phyloP scores from a whole-genome alignment of 768 basidiomycete genomes.

The Pleurotus tuoliensis region DNA sequence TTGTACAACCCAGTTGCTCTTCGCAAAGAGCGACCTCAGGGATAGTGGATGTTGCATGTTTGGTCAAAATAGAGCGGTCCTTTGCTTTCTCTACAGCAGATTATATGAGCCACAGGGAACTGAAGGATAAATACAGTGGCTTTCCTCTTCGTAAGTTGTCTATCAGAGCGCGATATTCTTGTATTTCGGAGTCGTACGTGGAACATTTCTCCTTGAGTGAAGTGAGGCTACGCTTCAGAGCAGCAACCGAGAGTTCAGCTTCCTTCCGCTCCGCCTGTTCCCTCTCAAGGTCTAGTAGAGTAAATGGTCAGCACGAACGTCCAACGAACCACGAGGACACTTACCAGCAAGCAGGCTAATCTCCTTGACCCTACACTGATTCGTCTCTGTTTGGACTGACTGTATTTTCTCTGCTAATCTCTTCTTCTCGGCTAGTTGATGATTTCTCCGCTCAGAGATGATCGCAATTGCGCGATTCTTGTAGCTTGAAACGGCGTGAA shows the following conservation, averaged over 20 bases:
- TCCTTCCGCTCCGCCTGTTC: slow-evolving; percentile 76
- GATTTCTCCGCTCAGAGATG: slow-evolving; percentile 63
- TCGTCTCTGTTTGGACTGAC: slow-evolving; percentile 64
- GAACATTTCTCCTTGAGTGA: slow-evolving; percentile 57
- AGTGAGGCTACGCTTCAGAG: slow-evolving; percentile 63
- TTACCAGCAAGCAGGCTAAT: slow-evolving; percentile 76
- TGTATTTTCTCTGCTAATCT: slow-evolving; percentile 57
- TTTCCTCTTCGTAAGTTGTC: slow-evolving; percentile 63
- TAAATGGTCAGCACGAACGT: neutral
- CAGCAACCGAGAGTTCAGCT: slow-evolving; percentile 55
- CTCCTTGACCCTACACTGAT: slow-evolving; percentile 73
- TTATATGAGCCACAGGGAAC: too few relatives aligned
- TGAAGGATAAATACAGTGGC: slow-evolving; percentile 12
- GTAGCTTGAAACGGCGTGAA: slow-evolving; percentile 69
- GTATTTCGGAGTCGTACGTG: slow-evolving; percentile 64
- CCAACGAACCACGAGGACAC: slow-evolving; percentile 15
- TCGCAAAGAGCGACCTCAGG: slow-evolving; percentile 60
- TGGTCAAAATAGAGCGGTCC: slow-evolving; percentile 54
- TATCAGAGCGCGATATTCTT: slow-evolving; percentile 62
- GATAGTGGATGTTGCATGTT: slow-evolving; percentile 45
- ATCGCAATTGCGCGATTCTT: slow-evolving; percentile 66
- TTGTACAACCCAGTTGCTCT: slow-evolving; percentile 51
- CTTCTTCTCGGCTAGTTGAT: slow-evolving; percentile 61
- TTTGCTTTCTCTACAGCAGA: slow-evolving; percentile 54
- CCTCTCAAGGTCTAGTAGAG: slow-evolving; percentile 48